phyloP scores from a whole-genome alignment of 805 yeast species.

The Candida succiphila region DNA sequence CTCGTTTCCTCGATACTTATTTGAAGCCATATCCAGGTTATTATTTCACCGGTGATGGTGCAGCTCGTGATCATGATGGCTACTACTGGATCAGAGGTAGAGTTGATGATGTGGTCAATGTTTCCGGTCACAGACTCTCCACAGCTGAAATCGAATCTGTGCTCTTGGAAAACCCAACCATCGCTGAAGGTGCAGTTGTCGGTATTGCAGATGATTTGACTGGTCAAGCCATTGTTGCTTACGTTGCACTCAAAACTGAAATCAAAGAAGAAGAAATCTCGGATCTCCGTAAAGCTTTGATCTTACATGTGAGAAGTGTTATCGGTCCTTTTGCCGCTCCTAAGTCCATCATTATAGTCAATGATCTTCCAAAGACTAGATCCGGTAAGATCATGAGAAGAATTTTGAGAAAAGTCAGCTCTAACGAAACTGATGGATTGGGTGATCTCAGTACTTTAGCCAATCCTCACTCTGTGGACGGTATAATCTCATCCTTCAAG shows the following conservation, averaged over 20 bases:
- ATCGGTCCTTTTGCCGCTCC: conserved; percentile 97
- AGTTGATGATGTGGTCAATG: conserved; percentile 97
- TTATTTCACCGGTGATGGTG: conserved; percentile 98
- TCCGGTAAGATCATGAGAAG: conserved; percentile 99
- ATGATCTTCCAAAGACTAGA: conserved; percentile 95
- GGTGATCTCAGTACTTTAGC: conserved; percentile 90
- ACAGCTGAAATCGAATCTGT: conserved; percentile 98
- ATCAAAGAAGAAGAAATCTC: conserved; percentile 34
- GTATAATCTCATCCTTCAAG: conserved; percentile 62
- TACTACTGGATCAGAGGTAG: conserved; percentile 97
- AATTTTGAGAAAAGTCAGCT: conserved; percentile 83
- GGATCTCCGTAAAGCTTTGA: conserved; percentile 60
- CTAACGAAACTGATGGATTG: conserved; percentile 85
- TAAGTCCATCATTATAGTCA: conserved; percentile 67
- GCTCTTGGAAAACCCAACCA: conserved; percentile 64
- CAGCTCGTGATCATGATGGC: conserved; percentile 94
- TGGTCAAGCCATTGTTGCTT: conserved; percentile 96
- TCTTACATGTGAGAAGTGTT: conserved; percentile 82
- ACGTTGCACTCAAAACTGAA: conserved; percentile 65
- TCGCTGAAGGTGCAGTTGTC: conserved; percentile 94
- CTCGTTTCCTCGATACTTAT: conserved; percentile 83
- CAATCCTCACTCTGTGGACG: conserved; percentile 76
- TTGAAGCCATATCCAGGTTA: conserved; percentile 86
- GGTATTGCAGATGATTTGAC: conserved; percentile 93
- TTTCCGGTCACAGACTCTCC: conserved; percentile 95